Evolutionary conservation across 1,284 basidiomycete genomes (phyloP).

Genomic region (Cystobasidium sp.): DNA sequence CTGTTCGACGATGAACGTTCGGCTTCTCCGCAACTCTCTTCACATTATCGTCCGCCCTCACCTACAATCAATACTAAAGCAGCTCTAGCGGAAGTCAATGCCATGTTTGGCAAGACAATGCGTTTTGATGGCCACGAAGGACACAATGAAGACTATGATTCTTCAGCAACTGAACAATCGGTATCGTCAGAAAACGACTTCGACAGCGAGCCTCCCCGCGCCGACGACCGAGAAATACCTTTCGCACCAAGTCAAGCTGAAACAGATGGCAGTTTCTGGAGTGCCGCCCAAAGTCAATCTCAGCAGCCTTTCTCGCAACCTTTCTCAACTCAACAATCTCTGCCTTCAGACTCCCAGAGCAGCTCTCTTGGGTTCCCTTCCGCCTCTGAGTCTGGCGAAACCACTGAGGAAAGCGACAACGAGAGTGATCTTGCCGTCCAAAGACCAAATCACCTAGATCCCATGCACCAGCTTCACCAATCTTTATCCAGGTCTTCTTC

Average conservation of each 20-base stretch:
- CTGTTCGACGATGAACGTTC: slow-evolving; percentile 1
- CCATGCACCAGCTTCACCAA: not conserved
- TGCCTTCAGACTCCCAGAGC: slow-evolving; percentile 31
- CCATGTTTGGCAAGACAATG: slow-evolving; percentile 83
- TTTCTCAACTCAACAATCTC: slow-evolving; percentile 32
- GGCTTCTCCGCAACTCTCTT: not conserved
- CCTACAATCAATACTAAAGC: slow-evolving; percentile 86
- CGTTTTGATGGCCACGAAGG: slow-evolving; percentile 57
- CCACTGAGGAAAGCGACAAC: slow-evolving; percentile 40
- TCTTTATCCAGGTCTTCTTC: slow-evolving; percentile 35
- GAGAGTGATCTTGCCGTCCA: slow-evolving; percentile 12
- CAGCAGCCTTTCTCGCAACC: slow-evolving; percentile 34
- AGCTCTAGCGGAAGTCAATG: slow-evolving; percentile 88
- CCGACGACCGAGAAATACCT: slow-evolving; percentile 11
- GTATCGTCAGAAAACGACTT: slow-evolving; percentile 38
- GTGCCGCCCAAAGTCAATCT: slow-evolving; percentile 30
- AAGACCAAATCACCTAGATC: not conserved
- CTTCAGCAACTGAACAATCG: slow-evolving; percentile 45
- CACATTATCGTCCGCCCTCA: slow-evolving; percentile 59
- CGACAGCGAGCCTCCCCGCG: slow-evolving; percentile 24
- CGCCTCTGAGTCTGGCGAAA: slow-evolving; percentile 38
- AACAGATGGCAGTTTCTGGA: slow-evolving; percentile 44
- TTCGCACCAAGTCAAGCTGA: slow-evolving; percentile 41
- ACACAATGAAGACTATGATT: slow-evolving; percentile 54
- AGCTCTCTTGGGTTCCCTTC: slow-evolving; percentile 34